Evolutionary conservation across 1,284 basidiomycete species (phyloP).

Genomic region (Ceratobasidium sp.): DNA sequence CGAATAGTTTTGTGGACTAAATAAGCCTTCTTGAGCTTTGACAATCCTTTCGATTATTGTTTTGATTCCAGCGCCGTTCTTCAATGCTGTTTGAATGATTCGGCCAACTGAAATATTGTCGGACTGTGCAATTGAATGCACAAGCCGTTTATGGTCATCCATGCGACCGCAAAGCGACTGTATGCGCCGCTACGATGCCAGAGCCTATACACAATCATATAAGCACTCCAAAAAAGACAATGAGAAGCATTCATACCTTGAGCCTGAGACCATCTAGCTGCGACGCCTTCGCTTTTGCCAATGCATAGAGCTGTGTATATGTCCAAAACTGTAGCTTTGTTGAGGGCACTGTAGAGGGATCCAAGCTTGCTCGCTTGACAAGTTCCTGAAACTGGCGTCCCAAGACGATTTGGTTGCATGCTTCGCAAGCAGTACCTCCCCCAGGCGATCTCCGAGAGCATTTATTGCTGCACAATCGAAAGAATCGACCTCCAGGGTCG

Average conservation of each 20-base stretch:
- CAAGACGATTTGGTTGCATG: neutral
- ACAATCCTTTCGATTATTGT: constrained; percentile 9
- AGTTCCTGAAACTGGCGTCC: neutral
- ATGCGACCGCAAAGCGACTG: too few species aligned
- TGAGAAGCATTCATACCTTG: too few species aligned
- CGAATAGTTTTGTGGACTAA: neutral
- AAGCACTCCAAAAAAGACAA: too few species aligned
- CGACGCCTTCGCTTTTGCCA: neutral
- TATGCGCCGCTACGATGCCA: too few species aligned
- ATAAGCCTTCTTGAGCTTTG: constrained; percentile 9
- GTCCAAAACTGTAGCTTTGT: neutral
- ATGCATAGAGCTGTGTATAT: neutral
- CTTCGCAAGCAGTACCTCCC: neutral
- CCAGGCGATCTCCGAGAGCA: neutral
- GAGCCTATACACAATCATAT: too few species aligned
- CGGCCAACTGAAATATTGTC: neutral
- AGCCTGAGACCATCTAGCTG: neutral
- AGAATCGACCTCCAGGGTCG: neutral
- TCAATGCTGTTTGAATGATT: neutral
- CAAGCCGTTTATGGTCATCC: too few species aligned
- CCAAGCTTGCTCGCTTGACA: neutral
- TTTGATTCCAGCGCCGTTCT: neutral
- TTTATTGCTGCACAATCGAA: neutral
- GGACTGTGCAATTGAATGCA: too few species aligned
- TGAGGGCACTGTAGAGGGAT: neutral